Evolutionary conservation across 2,329 filamentous ascomycete genomes (phyloP), one percentile per base, ranked within the genome.

Genomic region (Stylonectria norvegica): DNA sequence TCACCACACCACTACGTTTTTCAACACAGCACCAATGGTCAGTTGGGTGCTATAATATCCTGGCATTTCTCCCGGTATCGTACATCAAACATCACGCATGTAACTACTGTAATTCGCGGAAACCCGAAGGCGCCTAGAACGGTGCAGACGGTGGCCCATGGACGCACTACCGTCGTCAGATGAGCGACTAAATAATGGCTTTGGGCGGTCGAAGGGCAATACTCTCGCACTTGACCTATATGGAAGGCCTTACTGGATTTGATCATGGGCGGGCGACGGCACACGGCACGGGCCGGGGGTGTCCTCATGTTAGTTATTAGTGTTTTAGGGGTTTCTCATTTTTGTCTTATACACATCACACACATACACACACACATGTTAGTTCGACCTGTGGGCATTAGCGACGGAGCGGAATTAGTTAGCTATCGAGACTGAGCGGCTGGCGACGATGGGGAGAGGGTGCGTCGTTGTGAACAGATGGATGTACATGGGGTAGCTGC

Each of bases 21-120:
- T n/a, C n/a, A n/a, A n/a, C n/a, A n/a, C 33, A 41, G 44, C 46
- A 43, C 42, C 48, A 42, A 48, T 52, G 43, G 47, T 52, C 23
- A 39, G 45, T 57, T 56, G 54, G 55, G 55, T 56, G 52, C 43
- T 34, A 53, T 57, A 55, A 53, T 56, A 47, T 53, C 41, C 55
- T 51, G 49, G 47, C 39, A 7, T 29, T 49, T 30, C 54, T 46
- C 41, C 38, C 38, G 45, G 52, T n/a, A 46, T 50, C 41, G 37
- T 47, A 36, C 40, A 45, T 44, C 50, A 52, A 49, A n/a, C 40
- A 48, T 9, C 47, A 50, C 38, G 47, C 33, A 35, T 49, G 38
- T 41, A 54, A 40, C 46, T 45, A 50, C 47, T 53, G 42, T 53
- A 57, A 57, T 57, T 53, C 55, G 48, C 50, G 48, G 55, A 48